These are phyloP conservation scores for Trichoderma sp. DNA, from an alignment of 2,329 filamentous ascomycete species.

Conservation along the genomic window DNA sequence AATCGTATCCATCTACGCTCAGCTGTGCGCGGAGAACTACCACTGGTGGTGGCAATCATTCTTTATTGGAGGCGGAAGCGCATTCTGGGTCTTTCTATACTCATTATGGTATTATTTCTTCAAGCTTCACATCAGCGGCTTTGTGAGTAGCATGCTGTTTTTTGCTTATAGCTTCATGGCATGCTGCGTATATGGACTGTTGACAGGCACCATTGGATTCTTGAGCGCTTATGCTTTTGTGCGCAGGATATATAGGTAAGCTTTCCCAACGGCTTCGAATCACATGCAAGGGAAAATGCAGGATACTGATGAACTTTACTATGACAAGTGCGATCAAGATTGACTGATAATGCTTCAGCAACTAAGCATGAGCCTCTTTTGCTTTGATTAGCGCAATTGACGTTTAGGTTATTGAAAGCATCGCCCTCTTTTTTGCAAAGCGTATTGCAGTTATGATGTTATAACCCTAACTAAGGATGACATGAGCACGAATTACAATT, in stretches of 20 bases:
- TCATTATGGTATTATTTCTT: slow-evolving; percentile 82
- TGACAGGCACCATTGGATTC: slow-evolving; percentile 84
- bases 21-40: slow-evolving; percentile 83
- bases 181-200: slow-evolving; percentile 76
- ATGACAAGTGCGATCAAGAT: slow-evolving; percentile 52
- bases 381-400: not conserved
- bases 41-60: slow-evolving; percentile 95
- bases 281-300: not conserved
- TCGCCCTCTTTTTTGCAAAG: not conserved
- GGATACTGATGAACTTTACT: not conserved
- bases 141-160: slow-evolving; percentile 78
- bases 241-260: slow-evolving; percentile 76
- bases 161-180: slow-evolving; percentile 84
- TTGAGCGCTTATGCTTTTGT: slow-evolving; percentile 83
- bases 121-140: slow-evolving; percentile 78
- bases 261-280: slow-evolving; percentile 24
- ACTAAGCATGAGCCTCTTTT: not conserved
- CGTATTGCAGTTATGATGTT: not conserved
- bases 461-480: not conserved
- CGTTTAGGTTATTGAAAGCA: not conserved
- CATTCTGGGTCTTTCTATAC: slow-evolving; percentile 81
- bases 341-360: slow-evolving; percentile 39
- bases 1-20: slow-evolving; percentile 78
- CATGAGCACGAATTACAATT: not conserved
- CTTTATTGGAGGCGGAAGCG: slow-evolving; percentile 72